Base-by-base conservation (phyloP, 768 basidiomycete genomes). In the Agrocybe praecox region DNA sequence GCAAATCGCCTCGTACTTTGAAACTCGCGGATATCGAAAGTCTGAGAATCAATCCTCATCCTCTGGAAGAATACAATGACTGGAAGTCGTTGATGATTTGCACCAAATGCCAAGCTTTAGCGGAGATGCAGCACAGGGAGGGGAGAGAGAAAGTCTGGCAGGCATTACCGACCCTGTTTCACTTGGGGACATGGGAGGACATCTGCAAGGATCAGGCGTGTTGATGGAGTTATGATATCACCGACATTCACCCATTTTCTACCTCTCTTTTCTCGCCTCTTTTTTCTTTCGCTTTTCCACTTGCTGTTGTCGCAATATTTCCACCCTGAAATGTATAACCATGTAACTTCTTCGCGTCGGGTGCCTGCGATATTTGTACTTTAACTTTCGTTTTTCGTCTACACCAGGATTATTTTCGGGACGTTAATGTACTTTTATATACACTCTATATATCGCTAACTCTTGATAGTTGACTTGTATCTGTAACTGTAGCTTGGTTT, bases 141-240 rank as follows among this genome's bases (percentile, higher is more conserved):
- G 76, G 74, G 0, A 60, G 77, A 46, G 69, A 74, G 62, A 70
- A 70, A 61, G 67, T 76, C 6, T 78, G 77, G 77, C 68, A 73
- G 44, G 55, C 57, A 34, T 62, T 78, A 26, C 77, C 76, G 0
- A 58, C 52, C 15, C 63, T 75, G 14, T 78, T 78, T 55, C 67
- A 70, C 26, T 64, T 78, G 9, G 72, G 71, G 45, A 73, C 67
- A 19, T 78, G 77, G 77, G 71, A 73, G 10, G 71, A 72, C 26
- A 72, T 78, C 9, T 67, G 60, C 45, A 67, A 65, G 52, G 71
- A 75, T 33, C 74, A 76, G 52, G 68, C 61, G 48, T 69, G 69
- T 52, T 75, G 52, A 68, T 9, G 15, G 7, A 19, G 19, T 46
- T 8, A 11, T 46, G 26, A 29, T 29, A 29, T 46, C 18, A 46